Conservation (phyloP, 2,329 filamentous ascomycete species). For the Pseudocercospora fuligena region DNA sequence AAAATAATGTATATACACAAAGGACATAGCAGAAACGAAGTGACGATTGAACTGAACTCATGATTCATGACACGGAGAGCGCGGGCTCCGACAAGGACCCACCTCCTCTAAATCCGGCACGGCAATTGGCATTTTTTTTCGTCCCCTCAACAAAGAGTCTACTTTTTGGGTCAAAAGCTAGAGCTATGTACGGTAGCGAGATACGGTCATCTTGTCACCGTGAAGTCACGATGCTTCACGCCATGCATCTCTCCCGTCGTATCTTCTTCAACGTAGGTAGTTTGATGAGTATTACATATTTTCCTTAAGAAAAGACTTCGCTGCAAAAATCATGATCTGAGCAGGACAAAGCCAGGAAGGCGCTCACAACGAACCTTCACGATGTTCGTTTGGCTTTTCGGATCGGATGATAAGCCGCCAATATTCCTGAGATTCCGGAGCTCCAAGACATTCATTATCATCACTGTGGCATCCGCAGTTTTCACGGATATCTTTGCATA, state of each 20-base stretch:
- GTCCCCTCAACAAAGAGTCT: neutral
- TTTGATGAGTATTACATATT: neutral
- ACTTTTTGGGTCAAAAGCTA: neutral
- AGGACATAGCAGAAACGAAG: neutral
- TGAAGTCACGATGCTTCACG: conserved; percentile 13
- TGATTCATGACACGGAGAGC: neutral
- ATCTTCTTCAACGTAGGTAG: neutral
- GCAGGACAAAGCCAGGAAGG: neutral
- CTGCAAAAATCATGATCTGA: neutral
- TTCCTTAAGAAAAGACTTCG: neutral
- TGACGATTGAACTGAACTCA: neutral
- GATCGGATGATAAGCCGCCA: conserved; percentile 34
- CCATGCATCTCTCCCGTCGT: neutral
- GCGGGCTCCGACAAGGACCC: neutral
- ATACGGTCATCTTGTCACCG: conserved; percentile 16
- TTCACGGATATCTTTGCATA: conserved; percentile 66
- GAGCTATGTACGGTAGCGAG: neutral
- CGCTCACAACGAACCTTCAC: neutral
- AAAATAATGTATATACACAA: neutral
- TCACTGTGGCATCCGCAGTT: conserved; percentile 42
- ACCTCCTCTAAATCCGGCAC: neutral
- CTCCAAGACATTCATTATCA: conserved; percentile 44
- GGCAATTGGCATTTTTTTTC: conserved; percentile 6
- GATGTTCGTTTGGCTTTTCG: conserved; percentile 43
- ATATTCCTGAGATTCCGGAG: conserved; percentile 38